Percentiles rank a stretch among this genome's conserved stretches.
These are phyloP conservation scores for Malassezia obtusa DNA, from an alignment of 1,284 basidiomycete species.

Conservation along the genomic window DNA sequence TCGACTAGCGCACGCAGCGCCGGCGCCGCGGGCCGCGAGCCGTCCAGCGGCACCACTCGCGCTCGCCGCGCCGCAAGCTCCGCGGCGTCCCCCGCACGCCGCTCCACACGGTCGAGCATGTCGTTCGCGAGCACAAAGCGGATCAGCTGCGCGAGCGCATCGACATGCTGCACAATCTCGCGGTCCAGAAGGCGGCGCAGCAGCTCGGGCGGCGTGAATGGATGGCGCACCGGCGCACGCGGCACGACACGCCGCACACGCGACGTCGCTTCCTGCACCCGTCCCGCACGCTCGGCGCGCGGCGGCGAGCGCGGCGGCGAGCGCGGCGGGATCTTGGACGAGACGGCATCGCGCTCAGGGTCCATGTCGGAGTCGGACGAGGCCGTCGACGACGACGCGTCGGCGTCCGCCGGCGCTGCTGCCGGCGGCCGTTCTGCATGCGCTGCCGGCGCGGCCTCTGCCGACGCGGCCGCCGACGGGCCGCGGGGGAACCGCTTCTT, in stretches of 20 bases:
- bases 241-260: conserved; percentile 20
- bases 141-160: conserved; percentile 85
- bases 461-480: neutral
- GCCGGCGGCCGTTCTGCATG: neutral
- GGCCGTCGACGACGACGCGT: neutral
- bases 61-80: conserved; percentile 51
- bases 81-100: conserved; percentile 66
- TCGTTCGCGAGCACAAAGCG: conserved; percentile 85
- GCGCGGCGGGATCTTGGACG: conserved; percentile 13
- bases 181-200: conserved; percentile 61
- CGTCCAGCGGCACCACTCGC: conserved; percentile 18
- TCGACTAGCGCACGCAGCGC: conserved; percentile 26
- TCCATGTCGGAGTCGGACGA: conserved; percentile 15
- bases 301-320: too few species aligned
- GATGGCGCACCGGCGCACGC: conserved; percentile 33
- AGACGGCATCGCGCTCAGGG: conserved; percentile 16
- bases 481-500: conserved; percentile 45
- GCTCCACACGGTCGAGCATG: conserved; percentile 73
- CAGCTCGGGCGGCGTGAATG: conserved; percentile 39
- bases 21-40: conserved; percentile 18
- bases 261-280: too few species aligned
- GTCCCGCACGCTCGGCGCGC: neutral
- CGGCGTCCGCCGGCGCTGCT: neutral
- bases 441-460: neutral
- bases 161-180: conserved; percentile 80